phyloP scores from a whole-genome alignment of 306 rosid genomes.

The Rosa persica region DNA sequence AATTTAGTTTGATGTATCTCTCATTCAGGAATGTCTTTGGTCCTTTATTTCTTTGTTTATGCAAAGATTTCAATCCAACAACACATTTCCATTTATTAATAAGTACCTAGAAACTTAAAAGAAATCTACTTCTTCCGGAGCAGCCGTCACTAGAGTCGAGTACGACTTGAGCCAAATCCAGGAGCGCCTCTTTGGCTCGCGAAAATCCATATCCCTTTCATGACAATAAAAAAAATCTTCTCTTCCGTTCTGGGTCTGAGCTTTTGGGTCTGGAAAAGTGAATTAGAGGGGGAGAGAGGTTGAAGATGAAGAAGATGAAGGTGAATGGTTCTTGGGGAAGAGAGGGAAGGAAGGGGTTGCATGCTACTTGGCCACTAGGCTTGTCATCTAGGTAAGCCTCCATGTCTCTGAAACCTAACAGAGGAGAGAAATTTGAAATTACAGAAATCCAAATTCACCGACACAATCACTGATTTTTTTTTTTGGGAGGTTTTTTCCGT shows the following conservation, averaged over 20 bases:
- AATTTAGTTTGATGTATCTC: too few species aligned
- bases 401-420: conserved; percentile 54
- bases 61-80: too few species aligned
- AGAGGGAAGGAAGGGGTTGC: conserved; percentile 2
- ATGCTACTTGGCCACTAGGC: conserved; percentile 51
- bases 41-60: too few species aligned
- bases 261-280: too few species aligned
- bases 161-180: conserved; percentile 96
- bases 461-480: conserved; percentile 24
- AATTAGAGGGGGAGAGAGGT: background rate
- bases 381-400: conserved; percentile 59
- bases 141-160: conserved; percentile 53
- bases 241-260: conserved; percentile 8
- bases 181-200: conserved; percentile 92
- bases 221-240: too few species aligned
- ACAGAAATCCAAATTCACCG: conserved; percentile 39
- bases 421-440: background rate
- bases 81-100: too few species aligned
- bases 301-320: background rate
- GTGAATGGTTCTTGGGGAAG: background rate
- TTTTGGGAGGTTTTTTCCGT: background rate
- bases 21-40: too few species aligned
- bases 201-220: conserved; percentile 92
- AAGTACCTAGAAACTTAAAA: too few species aligned
- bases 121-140: too few species aligned